phyloP scores from a whole-genome alignment of 495 filamentous ascomycete genomes.

The Annulohypoxylon maeteangense region DNA sequence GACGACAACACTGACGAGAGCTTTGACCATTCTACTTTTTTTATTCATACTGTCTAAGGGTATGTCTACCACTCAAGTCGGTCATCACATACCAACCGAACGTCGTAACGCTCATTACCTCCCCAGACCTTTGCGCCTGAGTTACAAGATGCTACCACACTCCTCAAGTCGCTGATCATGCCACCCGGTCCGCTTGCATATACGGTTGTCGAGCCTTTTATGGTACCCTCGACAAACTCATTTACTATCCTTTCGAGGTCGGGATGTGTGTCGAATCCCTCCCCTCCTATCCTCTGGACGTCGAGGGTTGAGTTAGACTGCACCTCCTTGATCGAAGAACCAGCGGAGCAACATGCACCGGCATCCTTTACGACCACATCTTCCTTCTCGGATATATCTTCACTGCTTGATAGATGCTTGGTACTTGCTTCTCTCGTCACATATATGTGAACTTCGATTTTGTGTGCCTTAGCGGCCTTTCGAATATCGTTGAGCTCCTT shows the following conservation, averaged over 20 bases:
- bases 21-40: slow-evolving; percentile 19
- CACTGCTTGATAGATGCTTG: slow-evolving; percentile 33
- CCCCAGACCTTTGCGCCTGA: slow-evolving; percentile 61
- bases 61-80: slow-evolving; percentile 54
- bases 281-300: slow-evolving; percentile 38
- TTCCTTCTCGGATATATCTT: slow-evolving; percentile 42
- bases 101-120: slow-evolving; percentile 66
- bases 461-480: slow-evolving; percentile 49
- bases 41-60: slow-evolving; percentile 1
- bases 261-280: slow-evolving; percentile 45
- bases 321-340: slow-evolving; percentile 31
- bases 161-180: slow-evolving; percentile 66
- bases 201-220: slow-evolving; percentile 62
- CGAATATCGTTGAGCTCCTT: slow-evolving; percentile 63
- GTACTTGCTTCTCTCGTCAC: slow-evolving; percentile 61
- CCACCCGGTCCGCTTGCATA: slow-evolving; percentile 70
- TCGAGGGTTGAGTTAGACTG: slow-evolving; percentile 33
- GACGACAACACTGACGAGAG: not conserved
- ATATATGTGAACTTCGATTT: slow-evolving; percentile 64
- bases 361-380: slow-evolving; percentile 22
- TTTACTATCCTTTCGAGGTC: slow-evolving; percentile 49
- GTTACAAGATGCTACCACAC: slow-evolving; percentile 64
- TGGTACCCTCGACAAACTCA: slow-evolving; percentile 51
- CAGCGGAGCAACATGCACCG: slow-evolving; percentile 3
- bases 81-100: slow-evolving; percentile 67